These are phyloP conservation scores for Bruguiera gymnorhiza DNA, from an alignment of 345 rosid species.

Conservation along the genomic window DNA sequence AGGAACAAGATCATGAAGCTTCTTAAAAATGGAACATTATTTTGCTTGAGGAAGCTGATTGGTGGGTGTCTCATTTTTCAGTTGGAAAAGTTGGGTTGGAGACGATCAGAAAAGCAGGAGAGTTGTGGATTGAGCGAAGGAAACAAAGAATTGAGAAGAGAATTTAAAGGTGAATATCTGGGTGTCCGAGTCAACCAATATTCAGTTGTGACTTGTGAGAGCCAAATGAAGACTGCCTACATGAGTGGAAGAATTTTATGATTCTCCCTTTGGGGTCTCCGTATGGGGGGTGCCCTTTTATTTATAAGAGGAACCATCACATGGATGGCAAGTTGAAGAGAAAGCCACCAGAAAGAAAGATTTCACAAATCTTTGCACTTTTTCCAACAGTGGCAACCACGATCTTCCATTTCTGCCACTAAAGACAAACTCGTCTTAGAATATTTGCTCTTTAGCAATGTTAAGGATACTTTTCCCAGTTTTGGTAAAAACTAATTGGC, in stretches of 20 bases:
- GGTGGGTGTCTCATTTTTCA: conserved; percentile 37
- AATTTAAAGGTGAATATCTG: conserved; percentile 52
- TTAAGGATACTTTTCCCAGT: conserved; percentile 36
- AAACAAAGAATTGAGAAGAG: conserved; percentile 39
- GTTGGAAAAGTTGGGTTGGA: conserved; percentile 19
- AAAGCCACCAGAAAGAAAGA: conserved; percentile 62
- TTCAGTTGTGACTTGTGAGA: conserved; percentile 39
- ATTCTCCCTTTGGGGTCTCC: conserved; percentile 36
- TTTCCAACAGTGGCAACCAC: conserved; percentile 78
- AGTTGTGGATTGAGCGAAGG: conserved; percentile 37
- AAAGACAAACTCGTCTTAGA: conserved; percentile 45
- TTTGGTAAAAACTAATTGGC: conserved; percentile 19
- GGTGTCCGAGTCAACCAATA: conserved; percentile 57
- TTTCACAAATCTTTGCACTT: conserved; percentile 72
- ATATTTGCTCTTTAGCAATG: conserved; percentile 30
- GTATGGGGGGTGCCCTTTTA: conserved; percentile 31
- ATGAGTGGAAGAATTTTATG: conserved; percentile 54
- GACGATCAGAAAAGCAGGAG: conserved; percentile 15
- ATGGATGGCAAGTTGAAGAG: conserved; percentile 62
- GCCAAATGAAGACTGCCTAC: conserved; percentile 68
- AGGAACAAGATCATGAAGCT: conserved; percentile 58
- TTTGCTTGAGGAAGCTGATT: conserved; percentile 38
- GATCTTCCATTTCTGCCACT: conserved; percentile 43
- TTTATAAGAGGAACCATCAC: conserved; percentile 50
- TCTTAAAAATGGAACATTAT: conserved; percentile 46